Evolutionary conservation across 2,329 filamentous ascomycete species (phyloP).

Genomic region (Rasamsonia emersonii): DNA sequence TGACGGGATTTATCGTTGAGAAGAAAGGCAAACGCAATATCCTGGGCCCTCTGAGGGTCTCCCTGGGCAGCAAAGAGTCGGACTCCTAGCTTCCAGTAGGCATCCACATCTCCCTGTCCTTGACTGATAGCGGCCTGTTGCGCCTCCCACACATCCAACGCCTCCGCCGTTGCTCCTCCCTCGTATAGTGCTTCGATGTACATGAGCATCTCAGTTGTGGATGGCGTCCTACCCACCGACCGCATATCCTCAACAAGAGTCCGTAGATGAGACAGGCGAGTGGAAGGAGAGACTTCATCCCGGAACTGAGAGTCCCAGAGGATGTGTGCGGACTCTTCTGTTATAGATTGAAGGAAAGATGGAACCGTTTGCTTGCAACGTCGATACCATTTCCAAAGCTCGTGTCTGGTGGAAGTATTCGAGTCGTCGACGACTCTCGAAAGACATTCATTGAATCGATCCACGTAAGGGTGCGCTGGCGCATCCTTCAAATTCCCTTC

Average conservation of each 20-base stretch:
- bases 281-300: conserved; percentile 36
- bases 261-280: conserved; percentile 51
- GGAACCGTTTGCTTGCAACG: conserved; percentile 40
- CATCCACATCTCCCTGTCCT: conserved; percentile 27
- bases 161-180: conserved; percentile 51
- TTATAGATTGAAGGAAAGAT: conserved; percentile 47
- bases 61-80: conserved; percentile 41
- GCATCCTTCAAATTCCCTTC: conserved; percentile 26
- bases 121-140: conserved; percentile 46
- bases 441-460: conserved; percentile 32
- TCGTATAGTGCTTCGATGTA: conserved; percentile 62
- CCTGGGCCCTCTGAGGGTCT: conserved; percentile 40
- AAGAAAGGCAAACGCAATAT: conserved; percentile 38
- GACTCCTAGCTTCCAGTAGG: conserved; percentile 42
- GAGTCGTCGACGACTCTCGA: conserved; percentile 20
- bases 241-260: conserved; percentile 59
- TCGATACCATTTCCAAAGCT: conserved; percentile 44
- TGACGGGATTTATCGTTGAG: conserved; percentile 35
- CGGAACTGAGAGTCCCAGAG: conserved; percentile 55
- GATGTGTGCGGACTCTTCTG: conserved; percentile 52
- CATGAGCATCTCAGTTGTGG: conserved; percentile 51
- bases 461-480: conserved; percentile 29
- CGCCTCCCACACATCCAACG: conserved; percentile 56
- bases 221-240: conserved; percentile 48
- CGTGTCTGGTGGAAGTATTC: conserved; percentile 23